phyloP scores from a whole-genome alignment of 2,329 filamentous ascomycete species.

The Cladosporium oxysporum region DNA sequence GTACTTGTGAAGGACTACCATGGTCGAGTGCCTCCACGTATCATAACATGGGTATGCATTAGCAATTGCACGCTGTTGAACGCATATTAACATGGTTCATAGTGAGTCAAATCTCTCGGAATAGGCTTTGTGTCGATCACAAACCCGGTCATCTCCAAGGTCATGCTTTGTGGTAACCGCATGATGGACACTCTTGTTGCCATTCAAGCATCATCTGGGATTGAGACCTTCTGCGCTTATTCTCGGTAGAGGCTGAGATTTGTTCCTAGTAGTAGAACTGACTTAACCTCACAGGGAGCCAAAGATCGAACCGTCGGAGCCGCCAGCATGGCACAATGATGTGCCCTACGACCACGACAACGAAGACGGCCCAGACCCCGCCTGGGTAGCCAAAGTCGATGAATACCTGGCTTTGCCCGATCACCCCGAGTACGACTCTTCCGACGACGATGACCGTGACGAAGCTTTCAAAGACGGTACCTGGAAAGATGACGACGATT shows the following conservation, averaged over 20 bases:
- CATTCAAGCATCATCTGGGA: too few relatives aligned
- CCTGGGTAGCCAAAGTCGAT: neutral
- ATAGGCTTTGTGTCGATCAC: neutral
- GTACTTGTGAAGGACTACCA: constrained; percentile 38
- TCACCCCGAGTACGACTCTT: neutral
- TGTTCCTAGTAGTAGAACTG: neutral
- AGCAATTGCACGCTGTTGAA: neutral
- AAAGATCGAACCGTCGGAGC: neutral
- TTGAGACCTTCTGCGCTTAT: too few relatives aligned
- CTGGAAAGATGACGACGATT: neutral
- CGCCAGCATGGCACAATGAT: neutral
- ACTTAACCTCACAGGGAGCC: neutral
- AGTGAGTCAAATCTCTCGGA: neutral
- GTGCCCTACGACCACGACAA: neutral
- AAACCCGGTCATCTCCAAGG: neutral
- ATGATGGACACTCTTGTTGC: too few relatives aligned
- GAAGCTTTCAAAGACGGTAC: constrained; percentile 1
- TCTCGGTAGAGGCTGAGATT: neutral
- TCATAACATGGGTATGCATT: neutral
- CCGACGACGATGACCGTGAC: neutral
- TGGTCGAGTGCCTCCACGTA: constrained; percentile 2
- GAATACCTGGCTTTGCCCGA: constrained; percentile 3
- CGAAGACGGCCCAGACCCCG: neutral
- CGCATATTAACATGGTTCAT: neutral
- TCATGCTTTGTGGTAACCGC: too few relatives aligned